Conservation (phyloP, 306 rosid genomes). For the Lathyrus aphaca region DNA sequence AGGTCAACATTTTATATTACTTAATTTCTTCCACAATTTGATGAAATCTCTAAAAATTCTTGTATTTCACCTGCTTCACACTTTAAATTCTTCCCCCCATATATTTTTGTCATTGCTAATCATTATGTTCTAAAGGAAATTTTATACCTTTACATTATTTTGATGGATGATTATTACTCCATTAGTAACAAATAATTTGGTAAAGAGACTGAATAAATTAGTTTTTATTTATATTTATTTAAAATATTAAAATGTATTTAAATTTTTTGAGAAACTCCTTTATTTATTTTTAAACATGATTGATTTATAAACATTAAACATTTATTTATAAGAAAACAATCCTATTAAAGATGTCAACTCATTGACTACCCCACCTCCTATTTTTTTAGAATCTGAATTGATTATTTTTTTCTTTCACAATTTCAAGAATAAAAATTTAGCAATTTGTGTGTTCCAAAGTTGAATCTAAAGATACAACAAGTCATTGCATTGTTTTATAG, state of each 20-base stretch:
- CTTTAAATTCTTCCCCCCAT: conserved; percentile 19
- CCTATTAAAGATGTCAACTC: too few species aligned
- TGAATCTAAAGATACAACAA: not conserved
- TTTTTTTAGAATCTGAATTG: too few species aligned
- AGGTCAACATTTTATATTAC: conserved; percentile 41
- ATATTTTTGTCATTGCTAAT: conserved; percentile 11
- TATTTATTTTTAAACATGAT: too few species aligned
- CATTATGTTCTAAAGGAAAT: not conserved
- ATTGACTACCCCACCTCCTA: too few species aligned
- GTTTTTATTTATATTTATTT: too few species aligned
- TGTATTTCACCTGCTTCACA: conserved; percentile 44
- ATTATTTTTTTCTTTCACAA: too few species aligned
- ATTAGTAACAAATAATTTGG: not conserved
- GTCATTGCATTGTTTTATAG: not conserved
- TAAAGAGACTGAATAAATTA: too few species aligned
- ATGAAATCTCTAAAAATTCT: conserved; percentile 35
- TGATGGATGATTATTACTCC: not conserved
- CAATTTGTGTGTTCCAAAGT: not conserved
- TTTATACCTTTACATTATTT: not conserved
- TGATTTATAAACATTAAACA: too few species aligned
- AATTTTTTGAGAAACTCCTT: too few species aligned
- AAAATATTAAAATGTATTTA: not conserved
- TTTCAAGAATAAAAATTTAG: not conserved
- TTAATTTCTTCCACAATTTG: conserved; percentile 30
- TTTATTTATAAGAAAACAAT: too few species aligned